phyloP scores from a whole-genome alignment of 2,329 filamentous ascomycete genomes.

The Simplicillium aogashimaense region DNA sequence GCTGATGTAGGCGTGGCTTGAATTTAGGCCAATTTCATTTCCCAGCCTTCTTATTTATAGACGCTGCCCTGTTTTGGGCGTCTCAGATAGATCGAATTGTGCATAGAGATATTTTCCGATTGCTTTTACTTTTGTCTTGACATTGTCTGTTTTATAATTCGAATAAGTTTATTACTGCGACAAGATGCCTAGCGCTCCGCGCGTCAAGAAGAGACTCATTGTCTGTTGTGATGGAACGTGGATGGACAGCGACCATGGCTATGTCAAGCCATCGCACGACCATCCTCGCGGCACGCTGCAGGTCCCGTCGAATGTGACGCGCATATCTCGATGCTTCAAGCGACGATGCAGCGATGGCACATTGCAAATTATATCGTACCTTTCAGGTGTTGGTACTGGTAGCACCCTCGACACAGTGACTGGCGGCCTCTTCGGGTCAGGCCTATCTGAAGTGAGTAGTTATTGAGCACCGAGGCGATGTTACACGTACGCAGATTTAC shows the following conservation, averaged over 20 bases:
- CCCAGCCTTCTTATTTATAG: too few relatives aligned
- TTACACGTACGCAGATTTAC: neutral
- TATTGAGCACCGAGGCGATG: conserved; percentile 1
- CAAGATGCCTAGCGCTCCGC: neutral
- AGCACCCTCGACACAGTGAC: conserved; percentile 37
- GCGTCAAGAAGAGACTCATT: conserved; percentile 33
- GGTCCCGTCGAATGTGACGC: conserved; percentile 50
- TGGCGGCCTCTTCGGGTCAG: conserved; percentile 44
- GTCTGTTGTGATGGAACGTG: conserved; percentile 45
- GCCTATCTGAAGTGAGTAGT: conserved; percentile 37
- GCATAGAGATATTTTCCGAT: too few relatives aligned
- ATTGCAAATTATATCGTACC: conserved; percentile 50
- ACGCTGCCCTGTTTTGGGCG: too few relatives aligned
- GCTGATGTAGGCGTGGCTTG: too few relatives aligned
- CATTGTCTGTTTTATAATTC: too few relatives aligned
- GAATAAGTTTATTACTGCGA: too few relatives aligned
- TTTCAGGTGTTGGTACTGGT: conserved; percentile 49
- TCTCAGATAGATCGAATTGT: too few relatives aligned
- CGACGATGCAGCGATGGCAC: conserved; percentile 38
- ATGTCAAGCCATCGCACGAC: conserved; percentile 26
- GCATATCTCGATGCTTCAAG: conserved; percentile 47
- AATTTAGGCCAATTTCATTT: too few relatives aligned
- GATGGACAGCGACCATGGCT: conserved; percentile 42
- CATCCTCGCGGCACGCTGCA: conserved; percentile 31
- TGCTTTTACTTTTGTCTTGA: too few relatives aligned